phyloP scores from a whole-genome alignment of 768 basidiomycete species.

The Hebeloma cylindrosporum region DNA sequence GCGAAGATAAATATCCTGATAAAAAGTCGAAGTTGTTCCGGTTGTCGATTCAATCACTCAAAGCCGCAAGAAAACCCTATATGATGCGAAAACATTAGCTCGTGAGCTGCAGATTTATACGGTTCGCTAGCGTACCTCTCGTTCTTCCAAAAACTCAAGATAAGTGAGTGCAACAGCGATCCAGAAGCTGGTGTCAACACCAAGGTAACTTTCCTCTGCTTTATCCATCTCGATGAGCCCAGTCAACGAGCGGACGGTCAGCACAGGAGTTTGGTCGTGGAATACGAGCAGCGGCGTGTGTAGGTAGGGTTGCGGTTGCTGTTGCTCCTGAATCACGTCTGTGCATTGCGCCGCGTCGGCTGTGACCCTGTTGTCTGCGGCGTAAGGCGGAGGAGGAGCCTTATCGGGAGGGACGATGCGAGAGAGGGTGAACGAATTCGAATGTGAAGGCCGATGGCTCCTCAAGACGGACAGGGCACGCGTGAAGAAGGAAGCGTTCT shows the following conservation, averaged over 20 bases:
- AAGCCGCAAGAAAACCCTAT: constrained; percentile 60
- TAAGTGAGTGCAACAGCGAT: constrained; percentile 73
- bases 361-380: constrained; percentile 20
- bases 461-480: constrained; percentile 51
- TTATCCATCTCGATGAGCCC: constrained; percentile 67
- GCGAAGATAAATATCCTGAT: no score
- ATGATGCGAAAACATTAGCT: not conserved
- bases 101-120: no score
- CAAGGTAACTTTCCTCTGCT: constrained; percentile 53
- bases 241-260: constrained; percentile 54
- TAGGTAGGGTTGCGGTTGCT: constrained; percentile 25
- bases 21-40: no score
- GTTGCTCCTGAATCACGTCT: no score
- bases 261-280: constrained; percentile 69
- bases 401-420: constrained; percentile 23
- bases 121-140: constrained; percentile 77
- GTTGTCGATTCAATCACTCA: no score
- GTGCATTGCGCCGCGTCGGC: no score
- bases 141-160: constrained; percentile 72
- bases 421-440: constrained; percentile 61
- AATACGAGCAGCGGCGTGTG: constrained; percentile 53
- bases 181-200: constrained; percentile 79
- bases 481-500: constrained; percentile 44
- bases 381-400: constrained; percentile 38
- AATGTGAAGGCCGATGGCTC: constrained; percentile 53